Evolutionary conservation across 176 grass and related monocot genomes (phyloP), one percentile per base, ranked within the genome.

Genomic region (Hordeum marinum): DNA sequence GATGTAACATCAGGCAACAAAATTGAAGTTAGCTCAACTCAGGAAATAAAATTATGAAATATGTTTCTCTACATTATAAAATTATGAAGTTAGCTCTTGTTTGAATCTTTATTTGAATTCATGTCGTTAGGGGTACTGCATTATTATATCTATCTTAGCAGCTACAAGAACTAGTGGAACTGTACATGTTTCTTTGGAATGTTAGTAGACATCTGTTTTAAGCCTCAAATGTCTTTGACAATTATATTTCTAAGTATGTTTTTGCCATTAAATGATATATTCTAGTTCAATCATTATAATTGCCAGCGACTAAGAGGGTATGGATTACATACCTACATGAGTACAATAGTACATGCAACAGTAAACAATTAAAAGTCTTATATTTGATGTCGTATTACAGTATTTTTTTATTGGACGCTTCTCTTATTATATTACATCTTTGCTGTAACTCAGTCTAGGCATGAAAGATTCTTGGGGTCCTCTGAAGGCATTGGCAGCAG

Each of bases 391-490:
- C 35, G 45, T 75, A 61, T 57, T 80, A 61, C 62, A 60, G n/a
- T 86, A 52, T 76, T 3, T 72, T 72, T 68, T 82, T 34, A 74
- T 27, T 74, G 48, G 46, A 86, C 78, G 15, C 75, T 75, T 87
- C 23, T 84, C 79, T 77, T 85, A 41, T 85, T 57, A 73, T 87
- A 54, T 46, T 68, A n/a, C 43, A 48, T 86, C 8, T 81, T 73
- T 78, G 27, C 39, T 73, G 25, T 82, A 29, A 78, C 78, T 79
- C 96, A 98, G 96, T 93, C 89, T 98, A 84, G 96, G 93, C 41
- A 98, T 95, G 93, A 98, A 98, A 87, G 93, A 98, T 87, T 88
- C 96, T 73, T 98, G 93, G 96, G 96, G 96, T 79, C 96, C 96
- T 87, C 87, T 98, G 87, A 98, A 92, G 85, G 96, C 88, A 46